These are phyloP conservation scores for Penicillium sp. DNA, from an alignment of 2,329 filamentous ascomycete genomes.

Conservation along the genomic window DNA sequence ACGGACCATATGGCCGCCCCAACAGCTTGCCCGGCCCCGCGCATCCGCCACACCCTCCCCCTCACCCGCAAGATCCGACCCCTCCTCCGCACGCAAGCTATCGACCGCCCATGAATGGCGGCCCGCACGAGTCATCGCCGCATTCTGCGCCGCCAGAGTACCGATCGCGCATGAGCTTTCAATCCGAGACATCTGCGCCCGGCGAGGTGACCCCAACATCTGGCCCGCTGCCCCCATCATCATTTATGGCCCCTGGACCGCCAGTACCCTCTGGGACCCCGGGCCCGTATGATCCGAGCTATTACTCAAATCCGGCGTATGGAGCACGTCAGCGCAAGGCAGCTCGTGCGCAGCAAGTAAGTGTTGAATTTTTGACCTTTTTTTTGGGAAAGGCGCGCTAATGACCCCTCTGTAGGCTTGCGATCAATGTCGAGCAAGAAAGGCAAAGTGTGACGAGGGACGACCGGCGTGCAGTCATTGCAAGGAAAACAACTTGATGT, in stretches of 20 bases:
- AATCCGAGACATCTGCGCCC: constrained; percentile 35
- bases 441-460: constrained; percentile 89
- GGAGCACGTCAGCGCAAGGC: constrained; percentile 44
- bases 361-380: not conserved
- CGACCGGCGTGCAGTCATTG: constrained; percentile 82
- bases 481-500: constrained; percentile 80
- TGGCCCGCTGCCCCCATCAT: constrained; percentile 35
- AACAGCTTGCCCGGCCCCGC: constrained; percentile 37
- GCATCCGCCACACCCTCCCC: constrained; percentile 23
- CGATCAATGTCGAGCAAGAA: constrained; percentile 82
- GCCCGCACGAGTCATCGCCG: constrained; percentile 37
- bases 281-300: constrained; percentile 37
- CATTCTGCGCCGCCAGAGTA: constrained; percentile 41
- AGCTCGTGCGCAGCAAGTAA: constrained; percentile 47
- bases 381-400: not conserved
- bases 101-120: constrained; percentile 40
- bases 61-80: constrained; percentile 29
- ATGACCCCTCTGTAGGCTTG: constrained; percentile 68
- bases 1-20: constrained; percentile 40
- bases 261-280: constrained; percentile 34
- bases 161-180: constrained; percentile 38
- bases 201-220: constrained; percentile 37
- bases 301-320: constrained; percentile 37
- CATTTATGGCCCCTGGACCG: constrained; percentile 33
- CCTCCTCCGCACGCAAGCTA: constrained; percentile 34